Percentiles rank a stretch among this genome's conserved stretches.
Conservation (phyloP, 208 protist species). For the Spongospora subterranea region DNA sequence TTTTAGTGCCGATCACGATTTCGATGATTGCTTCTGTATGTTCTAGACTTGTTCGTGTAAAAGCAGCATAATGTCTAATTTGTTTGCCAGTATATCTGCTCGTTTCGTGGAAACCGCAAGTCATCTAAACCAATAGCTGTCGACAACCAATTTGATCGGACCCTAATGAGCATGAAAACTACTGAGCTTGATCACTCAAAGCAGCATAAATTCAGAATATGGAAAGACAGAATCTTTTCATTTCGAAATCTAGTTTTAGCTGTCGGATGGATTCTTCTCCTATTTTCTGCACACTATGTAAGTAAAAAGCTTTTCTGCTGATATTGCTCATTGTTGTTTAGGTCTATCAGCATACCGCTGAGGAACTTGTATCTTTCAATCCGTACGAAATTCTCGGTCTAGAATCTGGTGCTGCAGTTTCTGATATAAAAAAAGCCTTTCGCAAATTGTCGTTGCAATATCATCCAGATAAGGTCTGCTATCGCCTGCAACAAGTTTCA, state of each 20-base stretch:
- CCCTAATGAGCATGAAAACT: background rate
- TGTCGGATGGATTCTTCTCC: background rate
- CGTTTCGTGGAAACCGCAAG: too few relatives aligned
- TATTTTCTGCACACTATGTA: background rate
- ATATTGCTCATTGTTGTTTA: background rate
- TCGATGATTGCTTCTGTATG: background rate
- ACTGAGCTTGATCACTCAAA: background rate
- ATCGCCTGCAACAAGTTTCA: background rate
- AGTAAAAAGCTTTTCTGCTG: background rate
- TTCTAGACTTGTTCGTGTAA: background rate
- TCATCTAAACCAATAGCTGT: too few relatives aligned
- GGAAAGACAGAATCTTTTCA: background rate
- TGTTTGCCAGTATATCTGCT: too few relatives aligned
- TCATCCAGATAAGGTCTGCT: conserved; percentile 59
- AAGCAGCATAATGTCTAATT: too few relatives aligned
- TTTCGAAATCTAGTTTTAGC: conserved; percentile 1
- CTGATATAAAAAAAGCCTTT: conserved; percentile 64
- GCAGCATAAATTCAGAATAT: background rate
- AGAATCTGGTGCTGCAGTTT: background rate
- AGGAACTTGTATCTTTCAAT: conserved; percentile 57
- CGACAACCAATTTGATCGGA: background rate
- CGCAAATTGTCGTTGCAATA: conserved; percentile 55
- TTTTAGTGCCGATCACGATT: background rate
- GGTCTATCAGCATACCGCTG: background rate
- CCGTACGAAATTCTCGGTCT: conserved; percentile 60